Conservation (phyloP, 257 asterid species). For the Galeopsis tetrahit region DNA sequence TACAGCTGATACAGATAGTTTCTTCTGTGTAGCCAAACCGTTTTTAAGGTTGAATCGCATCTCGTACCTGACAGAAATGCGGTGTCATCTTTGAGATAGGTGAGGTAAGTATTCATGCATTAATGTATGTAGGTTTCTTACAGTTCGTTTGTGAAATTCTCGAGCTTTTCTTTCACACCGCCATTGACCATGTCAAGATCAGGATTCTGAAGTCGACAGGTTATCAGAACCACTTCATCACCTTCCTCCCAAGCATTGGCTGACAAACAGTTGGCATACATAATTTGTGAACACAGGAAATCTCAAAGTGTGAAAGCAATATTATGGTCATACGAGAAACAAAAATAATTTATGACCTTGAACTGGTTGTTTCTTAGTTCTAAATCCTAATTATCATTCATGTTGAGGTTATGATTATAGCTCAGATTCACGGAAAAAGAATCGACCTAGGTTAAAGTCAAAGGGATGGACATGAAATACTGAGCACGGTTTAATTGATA, state of each 20-base stretch:
- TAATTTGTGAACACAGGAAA: conserved; percentile 12
- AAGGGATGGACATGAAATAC: not conserved
- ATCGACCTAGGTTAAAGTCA: not conserved
- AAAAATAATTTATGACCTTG: conserved; percentile 6
- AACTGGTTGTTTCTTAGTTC: conserved; percentile 11
- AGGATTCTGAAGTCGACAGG: conserved; percentile 78
- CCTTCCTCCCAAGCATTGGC: conserved; percentile 99
- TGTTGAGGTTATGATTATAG: not conserved
- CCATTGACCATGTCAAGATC: conserved; percentile 85
- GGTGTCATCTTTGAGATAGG: conserved; percentile 20
- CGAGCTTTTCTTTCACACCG: conserved; percentile 61
- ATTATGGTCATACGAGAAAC: not conserved
- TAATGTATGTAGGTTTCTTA: conserved; percentile 44
- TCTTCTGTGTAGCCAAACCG: conserved; percentile 86
- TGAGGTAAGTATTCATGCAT: conserved; percentile 19
- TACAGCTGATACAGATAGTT: conserved; percentile 78
- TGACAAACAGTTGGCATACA: conserved; percentile 35
- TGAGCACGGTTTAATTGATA: not conserved
- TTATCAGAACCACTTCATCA: conserved; percentile 88
- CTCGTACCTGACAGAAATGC: conserved; percentile 65
- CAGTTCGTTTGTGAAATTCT: conserved; percentile 85
- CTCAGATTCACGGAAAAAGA: not conserved
- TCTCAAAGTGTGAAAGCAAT: not conserved
- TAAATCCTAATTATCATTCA: not conserved
- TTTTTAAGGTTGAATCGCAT: conserved; percentile 95